Conservation (phyloP, 768 basidiomycete species). For the Hygrocybe punicea region DNA sequence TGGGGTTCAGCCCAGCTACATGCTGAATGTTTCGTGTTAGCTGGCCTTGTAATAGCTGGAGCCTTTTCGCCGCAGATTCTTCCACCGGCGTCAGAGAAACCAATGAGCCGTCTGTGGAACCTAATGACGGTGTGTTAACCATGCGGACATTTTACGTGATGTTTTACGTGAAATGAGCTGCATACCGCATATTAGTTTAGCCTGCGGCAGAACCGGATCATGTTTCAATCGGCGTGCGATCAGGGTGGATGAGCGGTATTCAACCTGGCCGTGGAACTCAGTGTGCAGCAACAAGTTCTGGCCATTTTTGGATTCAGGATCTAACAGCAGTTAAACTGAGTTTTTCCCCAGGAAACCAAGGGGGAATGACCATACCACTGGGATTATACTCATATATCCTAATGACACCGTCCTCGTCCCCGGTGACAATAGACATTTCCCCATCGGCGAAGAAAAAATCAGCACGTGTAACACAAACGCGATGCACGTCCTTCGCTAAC, state of each 20-base stretch:
- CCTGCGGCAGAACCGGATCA: conserved; percentile 74
- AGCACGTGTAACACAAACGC: conserved; percentile 58
- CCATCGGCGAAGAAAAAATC: conserved; percentile 89
- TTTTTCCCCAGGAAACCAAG: conserved; percentile 7
- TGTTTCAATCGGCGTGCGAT: conserved; percentile 73
- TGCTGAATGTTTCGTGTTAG: conserved; percentile 89
- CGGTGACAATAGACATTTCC: conserved; percentile 70
- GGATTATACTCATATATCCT: conserved; percentile 88
- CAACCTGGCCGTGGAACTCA: conserved; percentile 76
- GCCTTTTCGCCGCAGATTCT: conserved; percentile 72
- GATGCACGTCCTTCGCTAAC: conserved; percentile 71
- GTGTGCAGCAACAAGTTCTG: conserved; percentile 71
- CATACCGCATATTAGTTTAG: conserved; percentile 72
- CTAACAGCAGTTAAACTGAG: conserved; percentile 35
- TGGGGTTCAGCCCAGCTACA: conserved; percentile 87
- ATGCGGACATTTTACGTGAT: too few relatives aligned
- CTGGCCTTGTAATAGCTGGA: conserved; percentile 87
- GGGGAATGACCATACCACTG: conserved; percentile 51
- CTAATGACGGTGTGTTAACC: conserved; percentile 36
- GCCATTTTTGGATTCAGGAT: conserved; percentile 85
- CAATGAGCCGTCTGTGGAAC: conserved; percentile 80
- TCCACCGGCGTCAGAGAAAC: conserved; percentile 73
- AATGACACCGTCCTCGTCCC: conserved; percentile 82
- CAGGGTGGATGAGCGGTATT: conserved; percentile 60
- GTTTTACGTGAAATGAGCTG: not conserved